phyloP scores from a whole-genome alignment of 1,139 yeast species.

The Saccharomyces pastorianus region DNA sequence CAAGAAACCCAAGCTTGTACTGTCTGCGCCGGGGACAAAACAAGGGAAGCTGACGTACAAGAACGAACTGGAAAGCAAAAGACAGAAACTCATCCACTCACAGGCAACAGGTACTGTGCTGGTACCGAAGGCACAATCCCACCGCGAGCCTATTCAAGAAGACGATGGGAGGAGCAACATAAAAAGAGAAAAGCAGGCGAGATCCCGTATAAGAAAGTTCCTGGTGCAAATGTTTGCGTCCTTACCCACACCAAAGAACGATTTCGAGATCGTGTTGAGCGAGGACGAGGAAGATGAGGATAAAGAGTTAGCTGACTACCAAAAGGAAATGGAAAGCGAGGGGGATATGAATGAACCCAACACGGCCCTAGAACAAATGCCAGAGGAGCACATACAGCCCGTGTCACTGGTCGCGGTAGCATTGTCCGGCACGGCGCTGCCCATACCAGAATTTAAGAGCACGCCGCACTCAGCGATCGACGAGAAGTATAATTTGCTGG shows the following conservation, averaged over 20 bases:
- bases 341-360: slow-evolving; percentile 2
- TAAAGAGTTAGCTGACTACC: slow-evolving; percentile 19
- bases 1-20: slow-evolving; percentile 52
- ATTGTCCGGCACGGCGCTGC: background rate
- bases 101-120: slow-evolving; percentile 1
- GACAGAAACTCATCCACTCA: slow-evolving; percentile 4
- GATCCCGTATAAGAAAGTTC: slow-evolving; percentile 5
- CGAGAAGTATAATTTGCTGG: background rate
- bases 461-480: background rate
- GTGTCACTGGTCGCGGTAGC: background rate
- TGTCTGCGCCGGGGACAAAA: slow-evolving; percentile 38
- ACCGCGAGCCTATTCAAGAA: background rate
- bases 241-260: slow-evolving; percentile 51
- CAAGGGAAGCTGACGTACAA: slow-evolving; percentile 22
- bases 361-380: background rate
- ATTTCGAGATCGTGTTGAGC: slow-evolving; percentile 41
- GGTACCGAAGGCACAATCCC: background rate
- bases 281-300: slow-evolving; percentile 20
- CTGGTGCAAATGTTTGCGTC: slow-evolving; percentile 31
- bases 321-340: slow-evolving; percentile 27
- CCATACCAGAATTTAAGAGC: background rate
- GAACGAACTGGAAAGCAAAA: slow-evolving; percentile 14
- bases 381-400: background rate
- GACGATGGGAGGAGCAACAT: background rate
- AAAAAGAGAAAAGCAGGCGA: background rate